These are phyloP conservation scores for Capsicum pubescens DNA, from an alignment of 257 asterid species.

Conservation along the genomic window DNA sequence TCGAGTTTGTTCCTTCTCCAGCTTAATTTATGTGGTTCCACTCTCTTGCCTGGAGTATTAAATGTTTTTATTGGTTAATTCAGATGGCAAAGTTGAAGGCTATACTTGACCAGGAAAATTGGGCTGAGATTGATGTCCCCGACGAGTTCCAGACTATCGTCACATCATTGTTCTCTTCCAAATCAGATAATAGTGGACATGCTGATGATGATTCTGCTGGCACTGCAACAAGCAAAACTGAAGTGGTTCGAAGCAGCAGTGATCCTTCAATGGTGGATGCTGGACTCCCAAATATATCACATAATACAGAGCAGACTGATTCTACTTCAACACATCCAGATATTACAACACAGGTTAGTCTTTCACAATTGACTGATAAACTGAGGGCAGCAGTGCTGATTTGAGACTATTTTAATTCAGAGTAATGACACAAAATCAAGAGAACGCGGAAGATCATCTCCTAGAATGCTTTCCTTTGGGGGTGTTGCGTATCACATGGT, in stretches of 20 bases:
- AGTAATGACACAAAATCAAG: slow-evolving; percentile 53
- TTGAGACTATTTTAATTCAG: slow-evolving; percentile 56
- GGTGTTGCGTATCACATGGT: slow-evolving; percentile 99
- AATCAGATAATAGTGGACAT: slow-evolving; percentile 45
- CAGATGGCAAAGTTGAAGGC: slow-evolving; percentile 97
- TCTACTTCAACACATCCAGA: slow-evolving; percentile 54
- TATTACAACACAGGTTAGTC: slow-evolving; percentile 45
- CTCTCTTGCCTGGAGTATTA: slow-evolving; percentile 28
- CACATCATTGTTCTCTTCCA: slow-evolving; percentile 59
- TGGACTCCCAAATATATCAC: slow-evolving; percentile 22
- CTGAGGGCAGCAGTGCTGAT: slow-evolving; percentile 58
- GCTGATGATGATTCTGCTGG: slow-evolving; percentile 31
- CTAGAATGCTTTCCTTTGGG: slow-evolving; percentile 71
- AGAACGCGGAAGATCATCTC: slow-evolving; percentile 77
- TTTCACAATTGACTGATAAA: slow-evolving; percentile 45
- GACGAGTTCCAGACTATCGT: slow-evolving; percentile 91
- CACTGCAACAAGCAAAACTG: slow-evolving; percentile 50
- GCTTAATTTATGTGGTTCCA: neutral
- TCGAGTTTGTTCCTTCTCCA: slow-evolving; percentile 68
- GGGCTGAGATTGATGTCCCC: slow-evolving; percentile 96
- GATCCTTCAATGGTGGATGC: slow-evolving; percentile 49
- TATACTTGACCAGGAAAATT: slow-evolving; percentile 96
- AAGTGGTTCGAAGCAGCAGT: slow-evolving; percentile 38
- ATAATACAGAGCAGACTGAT: slow-evolving; percentile 35
- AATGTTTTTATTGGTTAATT: slow-evolving; percentile 42